Percentiles rank a stretch among this genome's conserved stretches.
These are phyloP conservation scores for Coffea canephora DNA, from an alignment of 257 asterid genomes.

Conservation along the genomic window DNA sequence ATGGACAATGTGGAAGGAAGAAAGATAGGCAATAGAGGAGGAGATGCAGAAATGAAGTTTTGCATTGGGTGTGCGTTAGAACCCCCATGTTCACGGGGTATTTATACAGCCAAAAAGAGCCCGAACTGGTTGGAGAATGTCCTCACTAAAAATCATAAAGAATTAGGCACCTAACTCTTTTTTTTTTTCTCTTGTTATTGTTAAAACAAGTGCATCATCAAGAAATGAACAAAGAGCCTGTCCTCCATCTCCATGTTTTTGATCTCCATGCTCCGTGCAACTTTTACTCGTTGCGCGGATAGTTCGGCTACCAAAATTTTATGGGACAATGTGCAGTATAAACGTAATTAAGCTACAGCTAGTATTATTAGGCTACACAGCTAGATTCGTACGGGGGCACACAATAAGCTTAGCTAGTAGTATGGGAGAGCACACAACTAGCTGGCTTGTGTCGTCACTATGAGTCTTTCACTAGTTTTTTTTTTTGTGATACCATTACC, in stretches of 20 bases:
- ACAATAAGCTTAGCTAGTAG: too few relatives aligned
- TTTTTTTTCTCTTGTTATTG: neutral
- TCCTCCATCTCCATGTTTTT: neutral
- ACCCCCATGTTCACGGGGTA: conserved; percentile 20
- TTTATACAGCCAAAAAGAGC: conserved; percentile 35
- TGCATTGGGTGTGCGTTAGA: conserved; percentile 22
- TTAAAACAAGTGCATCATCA: neutral
- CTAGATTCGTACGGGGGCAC: too few relatives aligned
- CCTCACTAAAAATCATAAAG: neutral
- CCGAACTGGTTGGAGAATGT: conserved; percentile 44
- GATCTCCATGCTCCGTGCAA: conserved; percentile 4
- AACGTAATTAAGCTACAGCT: too few relatives aligned
- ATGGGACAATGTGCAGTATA: neutral
- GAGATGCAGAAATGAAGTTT: neutral
- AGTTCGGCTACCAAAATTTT: neutral
- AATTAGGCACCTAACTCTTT: neutral
- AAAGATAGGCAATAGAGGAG: neutral
- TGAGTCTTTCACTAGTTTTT: too few relatives aligned
- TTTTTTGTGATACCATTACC: too few relatives aligned
- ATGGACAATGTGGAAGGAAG: conserved; percentile 12
- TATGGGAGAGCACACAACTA: too few relatives aligned
- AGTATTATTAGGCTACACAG: too few relatives aligned
- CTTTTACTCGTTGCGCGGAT: neutral
- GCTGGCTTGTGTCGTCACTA: too few relatives aligned
- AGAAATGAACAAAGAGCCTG: neutral